Evolutionary conservation across 495 filamentous ascomycete genomes (phyloP), one percentile per base, ranked within the genome.

Genomic region (Xylona heveae): DNA sequence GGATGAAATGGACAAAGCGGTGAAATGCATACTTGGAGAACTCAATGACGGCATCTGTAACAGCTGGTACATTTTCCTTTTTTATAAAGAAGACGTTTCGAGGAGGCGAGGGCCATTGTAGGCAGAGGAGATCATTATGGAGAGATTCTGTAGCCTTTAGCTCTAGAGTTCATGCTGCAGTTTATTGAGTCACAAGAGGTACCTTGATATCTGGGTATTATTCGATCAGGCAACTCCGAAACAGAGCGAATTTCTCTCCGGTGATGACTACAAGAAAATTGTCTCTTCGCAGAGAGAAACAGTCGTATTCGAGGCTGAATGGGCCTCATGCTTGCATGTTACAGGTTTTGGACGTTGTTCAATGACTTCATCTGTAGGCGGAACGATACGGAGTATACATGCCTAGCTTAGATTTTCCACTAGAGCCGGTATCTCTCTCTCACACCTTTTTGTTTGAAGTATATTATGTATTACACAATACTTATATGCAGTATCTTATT

Each of bases 1-100:
- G 24, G 8, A 12, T 10, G 31, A 39, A 20, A 40, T 31, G 25
- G 38, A 5, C 29, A n/a, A 28, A 16, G 10, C 20, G 8, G 34
- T 26, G 14, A 8, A 13, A 28, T 32, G 20, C 48, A 19, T 58
- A 72, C 59, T 71, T 74, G 26, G 74, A 71, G 48, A 88, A 90
- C 46, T 78, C 71, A 30, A 90, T 45, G 19, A 92, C 54, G 1
- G 77, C 75, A 5, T 62, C 52, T 0, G 68, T 79, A 19, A 91
- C 80, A 5, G 58, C 51, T 0, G 74, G 68, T 9, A 70, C 73
- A 38, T 73, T 62, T 27, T 79, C 62, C 44, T 97, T 97, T 46
- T 84, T 82, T 36, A 92, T 74, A 25, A 95, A 57, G 30, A 97
- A 65, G 36, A 97, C 61, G 47, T 95, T 95, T 33, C 79, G 71